Conservation (phyloP, 495 filamentous ascomycete species). For the Lindgomyces ingoldianus region DNA sequence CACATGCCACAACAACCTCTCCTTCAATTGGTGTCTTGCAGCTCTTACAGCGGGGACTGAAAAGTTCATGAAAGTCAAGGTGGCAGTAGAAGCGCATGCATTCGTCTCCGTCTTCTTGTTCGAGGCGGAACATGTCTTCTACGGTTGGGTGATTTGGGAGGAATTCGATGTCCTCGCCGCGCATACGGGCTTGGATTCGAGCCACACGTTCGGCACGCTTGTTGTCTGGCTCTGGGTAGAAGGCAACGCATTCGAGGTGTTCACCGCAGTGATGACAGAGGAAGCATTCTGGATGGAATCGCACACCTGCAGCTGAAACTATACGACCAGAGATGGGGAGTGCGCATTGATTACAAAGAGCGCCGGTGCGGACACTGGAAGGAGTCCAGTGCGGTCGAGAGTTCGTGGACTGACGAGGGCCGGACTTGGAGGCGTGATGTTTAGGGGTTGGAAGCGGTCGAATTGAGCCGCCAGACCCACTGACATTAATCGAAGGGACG, state of each 20-base stretch:
- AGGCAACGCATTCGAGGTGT: conserved; percentile 88
- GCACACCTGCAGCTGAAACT: conserved; percentile 72
- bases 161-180: conserved; percentile 56
- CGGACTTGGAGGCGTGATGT: conserved; percentile 34
- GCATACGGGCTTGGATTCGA: conserved; percentile 59
- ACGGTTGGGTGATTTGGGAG: conserved; percentile 14
- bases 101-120: conserved; percentile 63
- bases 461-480: conserved; percentile 15
- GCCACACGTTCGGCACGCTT: conserved; percentile 69
- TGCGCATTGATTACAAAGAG: conserved; percentile 80
- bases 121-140: conserved; percentile 22
- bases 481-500: conserved; percentile 26
- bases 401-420: conserved; percentile 39
- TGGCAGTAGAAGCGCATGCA: conserved; percentile 90
- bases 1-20: conserved; percentile 89
- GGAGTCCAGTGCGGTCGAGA: conserved; percentile 51
- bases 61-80: conserved; percentile 95
- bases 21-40: conserved; percentile 99
- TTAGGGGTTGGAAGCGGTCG: conserved; percentile 51
- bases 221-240: conserved; percentile 84
- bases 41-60: conserved; percentile 88
- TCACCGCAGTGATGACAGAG: conserved; percentile 85
- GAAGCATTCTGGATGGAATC: conserved; percentile 95
- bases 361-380: conserved; percentile 63
- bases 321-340: conserved; percentile 85